These are phyloP conservation scores for Trichoderma atrobrunneum DNA, from an alignment of 2,329 filamentous ascomycete genomes.

Conservation along the genomic window DNA sequence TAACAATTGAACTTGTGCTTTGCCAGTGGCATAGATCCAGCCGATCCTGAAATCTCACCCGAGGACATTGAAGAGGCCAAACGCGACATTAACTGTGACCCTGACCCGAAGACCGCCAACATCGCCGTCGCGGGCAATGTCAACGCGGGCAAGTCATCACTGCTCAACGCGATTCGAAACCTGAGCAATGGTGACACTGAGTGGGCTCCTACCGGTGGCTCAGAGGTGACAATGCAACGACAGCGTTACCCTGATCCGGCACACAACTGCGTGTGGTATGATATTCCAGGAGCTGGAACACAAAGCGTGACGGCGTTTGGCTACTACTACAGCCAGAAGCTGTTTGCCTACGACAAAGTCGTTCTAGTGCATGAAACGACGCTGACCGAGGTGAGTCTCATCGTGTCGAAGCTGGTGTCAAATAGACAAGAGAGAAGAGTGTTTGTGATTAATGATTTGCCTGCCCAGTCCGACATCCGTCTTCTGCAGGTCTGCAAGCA, in stretches of 20 bases:
- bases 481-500: not conserved
- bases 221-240: not conserved
- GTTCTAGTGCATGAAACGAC: not conserved
- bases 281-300: not conserved
- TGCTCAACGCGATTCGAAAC: not conserved
- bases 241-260: not conserved
- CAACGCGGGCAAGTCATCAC: not conserved
- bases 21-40: not conserved
- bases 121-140: not conserved
- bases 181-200: not conserved
- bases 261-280: not conserved
- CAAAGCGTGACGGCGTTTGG: not conserved
- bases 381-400: not conserved
- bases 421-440: not conserved
- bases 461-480: not conserved
- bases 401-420: not conserved
- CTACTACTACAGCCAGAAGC: not conserved
- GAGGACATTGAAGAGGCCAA: not conserved
- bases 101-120: not conserved
- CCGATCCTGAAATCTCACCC: not conserved
- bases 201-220: not conserved
- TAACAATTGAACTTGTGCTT: not conserved
- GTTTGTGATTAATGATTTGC: not conserved
- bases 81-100: not conserved
- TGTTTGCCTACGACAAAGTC: not conserved